phyloP scores from a whole-genome alignment of 805 yeast genomes.

The Candida nitratophila region DNA sequence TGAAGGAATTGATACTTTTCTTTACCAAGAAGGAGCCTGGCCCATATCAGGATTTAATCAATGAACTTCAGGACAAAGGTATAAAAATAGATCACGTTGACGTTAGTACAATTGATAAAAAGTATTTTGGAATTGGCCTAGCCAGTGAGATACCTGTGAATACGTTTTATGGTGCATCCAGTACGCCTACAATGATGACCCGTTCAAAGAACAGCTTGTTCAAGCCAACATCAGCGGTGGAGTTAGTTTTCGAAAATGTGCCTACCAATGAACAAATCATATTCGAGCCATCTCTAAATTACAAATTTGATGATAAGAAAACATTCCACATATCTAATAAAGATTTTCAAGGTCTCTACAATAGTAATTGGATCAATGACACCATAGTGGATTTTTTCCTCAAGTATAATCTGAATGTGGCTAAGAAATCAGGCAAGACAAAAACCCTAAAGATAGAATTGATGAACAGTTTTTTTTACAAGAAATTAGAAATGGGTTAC shows the following conservation, averaged over 20 bases:
- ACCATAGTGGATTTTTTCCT: conserved; percentile 80
- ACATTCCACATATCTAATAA: conserved; percentile 50
- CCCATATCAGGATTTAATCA: background rate
- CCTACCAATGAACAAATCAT: conserved; percentile 22
- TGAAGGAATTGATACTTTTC: too few species aligned
- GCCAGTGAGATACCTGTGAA: background rate
- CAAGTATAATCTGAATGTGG: conserved; percentile 36
- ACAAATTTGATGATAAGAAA: conserved; percentile 47
- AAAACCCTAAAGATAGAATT: conserved; percentile 36
- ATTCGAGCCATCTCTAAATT: conserved; percentile 32
- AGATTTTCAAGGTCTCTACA: conserved; percentile 75
- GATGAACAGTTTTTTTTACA: conserved; percentile 79
- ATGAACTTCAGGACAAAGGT: background rate
- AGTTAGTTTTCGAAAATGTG: conserved; percentile 21
- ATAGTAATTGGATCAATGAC: conserved; percentile 87
- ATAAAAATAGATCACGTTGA: background rate
- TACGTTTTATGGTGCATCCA: background rate
- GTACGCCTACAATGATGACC: background rate
- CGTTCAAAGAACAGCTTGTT: background rate
- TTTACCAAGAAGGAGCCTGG: background rate
- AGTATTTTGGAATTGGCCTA: background rate
- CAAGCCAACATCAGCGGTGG: conserved; percentile 17
- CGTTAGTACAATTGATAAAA: background rate
- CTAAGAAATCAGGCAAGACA: conserved; percentile 28
- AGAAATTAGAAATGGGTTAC: conserved; percentile 39